Percentiles rank a stretch among this genome's conserved stretches.
Conservation (phyloP, 805 yeast species). For the Lachancea dasiensis region DNA sequence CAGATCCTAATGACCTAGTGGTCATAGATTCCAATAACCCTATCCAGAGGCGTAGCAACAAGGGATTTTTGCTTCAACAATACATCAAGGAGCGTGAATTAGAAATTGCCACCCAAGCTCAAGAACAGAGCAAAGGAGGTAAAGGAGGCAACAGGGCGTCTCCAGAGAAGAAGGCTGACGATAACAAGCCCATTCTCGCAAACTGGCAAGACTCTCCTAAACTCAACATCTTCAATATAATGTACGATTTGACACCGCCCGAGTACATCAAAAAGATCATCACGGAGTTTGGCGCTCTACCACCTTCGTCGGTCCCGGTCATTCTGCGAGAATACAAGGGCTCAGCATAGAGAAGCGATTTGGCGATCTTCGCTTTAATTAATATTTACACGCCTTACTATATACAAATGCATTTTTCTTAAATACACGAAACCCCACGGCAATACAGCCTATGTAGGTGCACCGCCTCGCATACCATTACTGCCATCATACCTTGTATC, state of each 20-base stretch:
- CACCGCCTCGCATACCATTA: too few relatives aligned
- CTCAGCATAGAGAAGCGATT: constrained; percentile 22
- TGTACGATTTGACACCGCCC: constrained; percentile 94
- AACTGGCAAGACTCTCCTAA: constrained; percentile 60
- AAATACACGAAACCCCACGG: neutral
- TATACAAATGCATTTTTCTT: constrained; percentile 7
- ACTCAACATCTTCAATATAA: constrained; percentile 71
- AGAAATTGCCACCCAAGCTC: constrained; percentile 22
- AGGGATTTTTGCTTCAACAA: constrained; percentile 59
- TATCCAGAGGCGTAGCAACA: constrained; percentile 42
- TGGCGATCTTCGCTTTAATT: constrained; percentile 1
- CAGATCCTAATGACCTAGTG: constrained; percentile 69
- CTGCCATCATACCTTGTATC: constrained; percentile 12
- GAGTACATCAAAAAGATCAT: constrained; percentile 89
- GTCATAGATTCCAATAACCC: constrained; percentile 46
- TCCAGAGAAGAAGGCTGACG: constrained; percentile 24
- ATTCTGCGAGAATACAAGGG: constrained; percentile 85
- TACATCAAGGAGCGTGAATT: constrained; percentile 42
- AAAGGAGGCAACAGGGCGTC: constrained; percentile 21
- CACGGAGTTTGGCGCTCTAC: constrained; percentile 92
- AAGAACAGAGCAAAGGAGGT: constrained; percentile 25
- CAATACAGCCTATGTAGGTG: neutral
- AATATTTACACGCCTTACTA: constrained; percentile 9
- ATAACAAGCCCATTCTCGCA: constrained; percentile 40
- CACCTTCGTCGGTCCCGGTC: constrained; percentile 98